Evolutionary conservation across 768 basidiomycete genomes (phyloP), one percentile per base, ranked within the genome.

Genomic region (Termitomyces sp.): DNA sequence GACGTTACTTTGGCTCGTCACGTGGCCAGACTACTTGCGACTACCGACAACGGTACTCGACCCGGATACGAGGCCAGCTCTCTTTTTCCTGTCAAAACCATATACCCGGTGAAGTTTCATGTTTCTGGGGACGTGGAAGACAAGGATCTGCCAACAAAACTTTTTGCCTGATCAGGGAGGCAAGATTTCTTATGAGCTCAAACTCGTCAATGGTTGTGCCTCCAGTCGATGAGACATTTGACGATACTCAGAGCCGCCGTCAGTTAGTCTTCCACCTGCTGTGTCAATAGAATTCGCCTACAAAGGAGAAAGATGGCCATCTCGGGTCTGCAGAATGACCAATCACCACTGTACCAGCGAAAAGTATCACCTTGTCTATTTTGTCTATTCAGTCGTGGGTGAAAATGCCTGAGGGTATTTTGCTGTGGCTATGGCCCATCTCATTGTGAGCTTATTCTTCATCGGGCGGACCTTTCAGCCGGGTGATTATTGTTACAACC

Each of bases 1-100:
- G 51, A 42, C 47, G 50, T 34, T 25, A 37, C 25, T 65, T 63
- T 63, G 47, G 27, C 35, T 23, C 1, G 32, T 57, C 53, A 23
- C 43, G 55, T 62, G 61, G 52, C 53, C 17, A 9, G 17, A 29
- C 5, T 21, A 5, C 7, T 44, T 16, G 21, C 9, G 4, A 41
- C n/a, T n/a, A n/a, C n/a, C n/a, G n/a, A n/a, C n/a, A n/a, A n/a
- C n/a, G n/a, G n/a, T n/a, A n/a, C n/a, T n/a, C n/a, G n/a, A n/a
- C n/a, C n/a, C n/a, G n/a, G n/a, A n/a, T 43, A 23, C 16, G 23
- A 43, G 23, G 14, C 14, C 14, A 23, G 41, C 25, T 17, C 25
- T 44, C 16, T 43, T 10, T 23, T 43, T 46, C 45, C 32, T 16
- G 8, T 4, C 34, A 49, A n/a, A 35, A 48, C 9, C 12, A 34